Base-by-base conservation (phyloP, 2,329 filamentous ascomycete species). In the Phyllosticta citriasiana region DNA sequence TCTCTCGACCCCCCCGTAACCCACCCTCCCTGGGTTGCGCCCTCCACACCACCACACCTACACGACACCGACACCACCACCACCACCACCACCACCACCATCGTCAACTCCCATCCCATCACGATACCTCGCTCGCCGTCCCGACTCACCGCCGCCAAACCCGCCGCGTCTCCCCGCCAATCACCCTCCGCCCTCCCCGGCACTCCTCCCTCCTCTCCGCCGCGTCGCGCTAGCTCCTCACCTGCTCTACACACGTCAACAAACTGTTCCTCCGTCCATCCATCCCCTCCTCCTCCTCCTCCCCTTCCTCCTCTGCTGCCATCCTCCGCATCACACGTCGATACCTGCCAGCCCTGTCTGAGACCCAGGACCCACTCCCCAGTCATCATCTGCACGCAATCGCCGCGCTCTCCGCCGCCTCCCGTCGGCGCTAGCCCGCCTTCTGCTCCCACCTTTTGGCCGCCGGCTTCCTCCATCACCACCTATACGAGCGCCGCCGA, bases 321-420 rank as follows among this genome's bases (percentile, higher is more conserved):
- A 62, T 61, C 50, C 59, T 47, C 59, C 56, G 40, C 53, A 40
- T 55, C 60, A 55, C 55, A 27, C 50, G 35, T 35, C 55, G 50
- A 54, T 26, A 50, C 40, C 71, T 70, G 72, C 73, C 71, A 5
- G 27, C 27, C 3, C 71, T 64, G 62, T 52, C 53, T 62, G 64
- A 64, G 67, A 68, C 64, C 68, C 64, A 59, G 19, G 19, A 22
- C 14, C 50, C 63, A 63, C 67, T 63, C 65, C 63, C 63, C 62
- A 69, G 71, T 76, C 75, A 80, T 80, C 78, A 80, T 80, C 78
- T 80, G 78, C 78, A 80, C 75, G 74, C 72, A 75, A 79, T 78
- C 76, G 73, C 77, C 59, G 54, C 53, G 47, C 56, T 57, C 56
- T 57, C 57, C 60, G 60, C 60, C 60, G 60, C 60, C 60, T 57